phyloP scores from a whole-genome alignment of 352 stramenopile genomes.

The Bremia lactucae region DNA sequence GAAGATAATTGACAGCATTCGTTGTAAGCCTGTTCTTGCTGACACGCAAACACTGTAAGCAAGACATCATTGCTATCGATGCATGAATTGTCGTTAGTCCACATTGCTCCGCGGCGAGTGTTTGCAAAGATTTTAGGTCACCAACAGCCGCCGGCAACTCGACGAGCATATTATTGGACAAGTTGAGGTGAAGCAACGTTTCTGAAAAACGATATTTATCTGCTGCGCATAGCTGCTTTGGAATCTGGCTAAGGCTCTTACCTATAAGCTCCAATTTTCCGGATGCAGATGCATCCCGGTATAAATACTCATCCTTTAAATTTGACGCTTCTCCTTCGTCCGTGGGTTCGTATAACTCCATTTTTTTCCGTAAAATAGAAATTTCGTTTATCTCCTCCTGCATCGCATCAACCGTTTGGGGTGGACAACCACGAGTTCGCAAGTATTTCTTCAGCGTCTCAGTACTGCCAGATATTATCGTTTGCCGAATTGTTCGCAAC shows the following conservation, averaged over 20 bases:
- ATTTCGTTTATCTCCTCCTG: constrained; percentile 74
- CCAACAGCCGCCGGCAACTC: constrained; percentile 36
- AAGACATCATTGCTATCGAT: constrained; percentile 38
- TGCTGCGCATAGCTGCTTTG: constrained; percentile 21
- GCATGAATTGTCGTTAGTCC: constrained; percentile 37
- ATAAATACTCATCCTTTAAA: constrained; percentile 47
- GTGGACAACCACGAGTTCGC: constrained; percentile 54
- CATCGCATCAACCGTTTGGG: constrained; percentile 41
- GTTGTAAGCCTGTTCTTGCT: constrained; percentile 68
- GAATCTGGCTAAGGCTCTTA: constrained; percentile 43
- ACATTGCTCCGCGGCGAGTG: constrained; percentile 63
- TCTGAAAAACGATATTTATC: constrained; percentile 43
- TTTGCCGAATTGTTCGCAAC: constrained; percentile 57
- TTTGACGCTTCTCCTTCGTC: constrained; percentile 14
- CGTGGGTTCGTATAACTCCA: constrained; percentile 27
- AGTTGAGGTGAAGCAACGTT: constrained; percentile 48
- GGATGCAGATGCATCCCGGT: constrained; percentile 48
- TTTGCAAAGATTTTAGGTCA: constrained; percentile 41
- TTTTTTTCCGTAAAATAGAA: constrained; percentile 29
- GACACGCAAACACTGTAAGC: constrained; percentile 51
- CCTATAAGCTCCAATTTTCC: constrained; percentile 40
- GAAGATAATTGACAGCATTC: constrained; percentile 32
- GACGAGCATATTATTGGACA: constrained; percentile 61
- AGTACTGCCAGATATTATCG: constrained; percentile 49
- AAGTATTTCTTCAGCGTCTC: constrained; percentile 78